phyloP scores from a whole-genome alignment of 164 flowering plant species.

The Annona squamosa region DNA sequence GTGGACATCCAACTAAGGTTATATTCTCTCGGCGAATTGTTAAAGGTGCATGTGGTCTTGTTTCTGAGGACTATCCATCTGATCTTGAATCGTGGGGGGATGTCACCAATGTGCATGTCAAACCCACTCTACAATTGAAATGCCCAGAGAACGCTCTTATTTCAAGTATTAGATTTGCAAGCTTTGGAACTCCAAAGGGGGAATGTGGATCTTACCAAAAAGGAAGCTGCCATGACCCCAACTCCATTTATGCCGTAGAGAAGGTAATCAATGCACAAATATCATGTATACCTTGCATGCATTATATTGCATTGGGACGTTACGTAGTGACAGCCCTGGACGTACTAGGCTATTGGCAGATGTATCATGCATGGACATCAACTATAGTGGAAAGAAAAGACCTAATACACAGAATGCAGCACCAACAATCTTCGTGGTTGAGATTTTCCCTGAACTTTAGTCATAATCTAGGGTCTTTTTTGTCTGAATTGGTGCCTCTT shows the following conservation, averaged over 20 bases:
- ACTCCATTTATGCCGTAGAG: constrained; percentile 42
- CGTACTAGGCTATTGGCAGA: no score
- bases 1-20: constrained; percentile 81
- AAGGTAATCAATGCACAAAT: constrained; percentile 30
- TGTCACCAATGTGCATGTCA: constrained; percentile 13
- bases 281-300: no score
- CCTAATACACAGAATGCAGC: no score
- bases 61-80: constrained; percentile 61
- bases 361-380: no score
- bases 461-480: neutral
- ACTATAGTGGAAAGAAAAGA: no score
- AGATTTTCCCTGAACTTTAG: neutral
- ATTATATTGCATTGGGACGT: no score
- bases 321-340: no score
- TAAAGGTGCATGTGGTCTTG: constrained; percentile 36
- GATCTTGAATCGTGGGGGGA: constrained; percentile 24
- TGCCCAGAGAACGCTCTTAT: constrained; percentile 50
- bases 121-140: constrained; percentile 36
- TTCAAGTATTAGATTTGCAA: constrained; percentile 66
- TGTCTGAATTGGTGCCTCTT: neutral
- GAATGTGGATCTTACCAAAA: constrained; percentile 56
- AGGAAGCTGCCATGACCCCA: constrained; percentile 73
- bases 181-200: constrained; percentile 82
- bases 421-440: no score
- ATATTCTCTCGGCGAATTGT: constrained; percentile 58